These are phyloP conservation scores for Fusarium armeniacum DNA, from an alignment of 2,329 filamentous ascomycete species.

Conservation along the genomic window DNA sequence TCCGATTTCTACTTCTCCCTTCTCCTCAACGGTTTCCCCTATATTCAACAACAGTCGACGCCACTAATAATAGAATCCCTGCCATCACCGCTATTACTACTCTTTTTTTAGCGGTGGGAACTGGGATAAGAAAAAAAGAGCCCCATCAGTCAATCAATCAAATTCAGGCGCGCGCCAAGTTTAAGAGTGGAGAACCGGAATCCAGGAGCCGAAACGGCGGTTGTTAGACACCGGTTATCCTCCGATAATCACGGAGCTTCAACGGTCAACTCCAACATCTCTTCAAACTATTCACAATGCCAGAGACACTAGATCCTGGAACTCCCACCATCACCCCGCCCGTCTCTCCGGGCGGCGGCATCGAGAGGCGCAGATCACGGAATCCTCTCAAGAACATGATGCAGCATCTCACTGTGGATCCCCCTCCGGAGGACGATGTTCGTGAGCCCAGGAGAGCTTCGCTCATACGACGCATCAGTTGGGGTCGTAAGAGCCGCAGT, in stretches of 20 bases:
- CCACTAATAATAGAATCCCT: slow-evolving; percentile 33
- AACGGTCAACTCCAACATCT: slow-evolving; percentile 20
- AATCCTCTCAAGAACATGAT: slow-evolving; percentile 57
- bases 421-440: slow-evolving; percentile 49
- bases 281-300: slow-evolving; percentile 41
- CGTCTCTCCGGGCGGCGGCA: slow-evolving; percentile 40
- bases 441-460: slow-evolving; percentile 50
- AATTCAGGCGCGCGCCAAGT: slow-evolving; percentile 42
- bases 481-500: slow-evolving; percentile 54
- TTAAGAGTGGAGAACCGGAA: slow-evolving; percentile 46
- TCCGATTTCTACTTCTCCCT: neutral
- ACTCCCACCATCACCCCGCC: slow-evolving; percentile 43
- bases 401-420: slow-evolving; percentile 56
- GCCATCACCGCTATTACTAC: neutral
- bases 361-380: slow-evolving; percentile 53
- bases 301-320: slow-evolving; percentile 50
- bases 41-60: slow-evolving; percentile 11
- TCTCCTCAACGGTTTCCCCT: slow-evolving; percentile 14
- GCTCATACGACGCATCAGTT: slow-evolving; percentile 55
- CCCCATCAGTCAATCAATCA: slow-evolving; percentile 25
- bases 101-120: slow-evolving; percentile 21
- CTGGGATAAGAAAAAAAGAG: slow-evolving; percentile 1
- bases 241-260: slow-evolving; percentile 47
- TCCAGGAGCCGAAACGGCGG: slow-evolving; percentile 47
- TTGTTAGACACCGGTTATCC: slow-evolving; percentile 39